Evolutionary conservation across 352 stramenopile genomes (phyloP).

Genomic region (Globisporangium cylindrosporum): DNA sequence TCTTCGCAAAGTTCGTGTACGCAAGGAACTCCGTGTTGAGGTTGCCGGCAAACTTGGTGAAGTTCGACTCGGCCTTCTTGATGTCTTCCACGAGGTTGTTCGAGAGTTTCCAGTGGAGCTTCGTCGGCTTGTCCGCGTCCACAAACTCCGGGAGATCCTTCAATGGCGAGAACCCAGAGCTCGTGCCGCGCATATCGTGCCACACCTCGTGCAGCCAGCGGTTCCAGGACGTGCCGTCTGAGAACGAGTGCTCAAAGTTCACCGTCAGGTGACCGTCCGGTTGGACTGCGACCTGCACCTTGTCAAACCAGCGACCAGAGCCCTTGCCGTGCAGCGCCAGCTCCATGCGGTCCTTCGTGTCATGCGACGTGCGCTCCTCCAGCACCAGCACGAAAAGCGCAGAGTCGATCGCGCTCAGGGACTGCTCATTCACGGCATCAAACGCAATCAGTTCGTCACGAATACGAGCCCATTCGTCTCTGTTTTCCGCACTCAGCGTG

Average conservation of each 20-base stretch:
- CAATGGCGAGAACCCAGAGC: slow-evolving; percentile 70
- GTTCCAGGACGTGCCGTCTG: slow-evolving; percentile 92
- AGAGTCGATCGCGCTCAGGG: slow-evolving; percentile 82
- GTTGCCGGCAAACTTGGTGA: slow-evolving; percentile 64
- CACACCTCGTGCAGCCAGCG: slow-evolving; percentile 91
- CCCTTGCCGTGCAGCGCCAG: slow-evolving; percentile 84
- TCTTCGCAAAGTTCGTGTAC: slow-evolving; percentile 89
- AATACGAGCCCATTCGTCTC: slow-evolving; percentile 83
- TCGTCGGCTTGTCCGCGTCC: slow-evolving; percentile 37
- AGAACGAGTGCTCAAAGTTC: slow-evolving; percentile 96
- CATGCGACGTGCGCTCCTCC: slow-evolving; percentile 62
- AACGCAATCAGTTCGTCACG: slow-evolving; percentile 67
- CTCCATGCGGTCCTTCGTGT: slow-evolving; percentile 75
- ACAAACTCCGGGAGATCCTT: slow-evolving; percentile 59
- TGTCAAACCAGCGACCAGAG: slow-evolving; percentile 91
- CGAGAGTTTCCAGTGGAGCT: slow-evolving; percentile 73
- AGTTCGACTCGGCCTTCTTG: slow-evolving; percentile 68
- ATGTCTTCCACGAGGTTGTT: slow-evolving; percentile 74
- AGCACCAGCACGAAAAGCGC: slow-evolving; percentile 89
- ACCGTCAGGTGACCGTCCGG: slow-evolving; percentile 82
- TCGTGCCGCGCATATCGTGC: slow-evolving; percentile 84
- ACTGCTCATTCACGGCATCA: slow-evolving; percentile 67
- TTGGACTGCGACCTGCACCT: slow-evolving; percentile 88
- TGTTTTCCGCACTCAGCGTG: slow-evolving; percentile 78
- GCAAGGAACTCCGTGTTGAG: slow-evolving; percentile 74